Conservation (phyloP, 2,329 filamentous ascomycete species). For the Venturia effusa region DNA sequence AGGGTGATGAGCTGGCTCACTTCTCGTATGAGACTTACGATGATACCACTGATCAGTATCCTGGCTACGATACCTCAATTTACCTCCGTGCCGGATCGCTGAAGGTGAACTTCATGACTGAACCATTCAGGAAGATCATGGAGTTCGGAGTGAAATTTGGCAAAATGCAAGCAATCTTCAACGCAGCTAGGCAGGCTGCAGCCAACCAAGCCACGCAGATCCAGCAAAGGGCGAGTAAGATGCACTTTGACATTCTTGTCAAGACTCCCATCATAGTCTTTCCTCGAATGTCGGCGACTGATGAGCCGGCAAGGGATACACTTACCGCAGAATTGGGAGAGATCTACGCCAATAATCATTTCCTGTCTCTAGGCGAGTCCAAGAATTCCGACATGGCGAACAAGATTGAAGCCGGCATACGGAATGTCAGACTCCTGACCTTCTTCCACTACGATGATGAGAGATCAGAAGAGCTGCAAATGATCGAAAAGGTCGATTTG, state of each 20-base stretch:
- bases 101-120: conserved; percentile 93
- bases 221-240: conserved; percentile 77
- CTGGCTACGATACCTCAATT: conserved; percentile 88
- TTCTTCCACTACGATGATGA: conserved; percentile 70
- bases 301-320: conserved; percentile 62
- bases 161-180: conserved; percentile 99
- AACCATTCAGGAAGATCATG: conserved; percentile 96
- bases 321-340: conserved; percentile 92
- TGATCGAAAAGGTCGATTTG: conserved; percentile 94
- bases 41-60: conserved; percentile 60
- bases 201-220: conserved; percentile 88
- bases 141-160: conserved; percentile 98
- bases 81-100: conserved; percentile 86
- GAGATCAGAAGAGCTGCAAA: conserved; percentile 73
- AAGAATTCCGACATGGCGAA: conserved; percentile 67
- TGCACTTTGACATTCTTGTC: conserved; percentile 88
- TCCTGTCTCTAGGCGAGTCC: conserved; percentile 71
- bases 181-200: conserved; percentile 87
- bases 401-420: conserved; percentile 80
- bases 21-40: conserved; percentile 98
- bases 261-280: conserved; percentile 96
- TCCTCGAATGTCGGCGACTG: conserved; percentile 63
- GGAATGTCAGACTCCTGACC: conserved; percentile 84
- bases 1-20: conserved; percentile 90
- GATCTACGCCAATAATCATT: conserved; percentile 93